phyloP scores from a whole-genome alignment of 106 monocot species.

The Vanilla planifolia region DNA sequence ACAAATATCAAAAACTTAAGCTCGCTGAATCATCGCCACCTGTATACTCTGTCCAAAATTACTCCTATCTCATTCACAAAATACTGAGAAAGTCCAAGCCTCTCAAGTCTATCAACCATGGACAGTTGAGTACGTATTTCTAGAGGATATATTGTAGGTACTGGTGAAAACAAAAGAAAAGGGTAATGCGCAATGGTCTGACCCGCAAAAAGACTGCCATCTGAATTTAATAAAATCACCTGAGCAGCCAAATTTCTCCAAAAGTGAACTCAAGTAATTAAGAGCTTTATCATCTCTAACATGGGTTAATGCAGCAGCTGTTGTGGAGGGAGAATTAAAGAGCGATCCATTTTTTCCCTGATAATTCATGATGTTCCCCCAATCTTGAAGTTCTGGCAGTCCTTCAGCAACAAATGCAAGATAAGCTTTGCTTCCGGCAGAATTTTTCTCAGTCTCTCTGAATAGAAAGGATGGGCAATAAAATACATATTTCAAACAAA shows the following conservation, averaged over 20 bases:
- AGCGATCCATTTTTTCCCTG: conserved; percentile 84
- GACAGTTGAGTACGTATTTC: conserved; percentile 41
- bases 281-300: conserved; percentile 42
- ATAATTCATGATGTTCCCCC: conserved; percentile 59
- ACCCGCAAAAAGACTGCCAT: not conserved
- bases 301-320: conserved; percentile 55
- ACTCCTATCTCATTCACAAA: conserved; percentile 51
- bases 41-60: conserved; percentile 65
- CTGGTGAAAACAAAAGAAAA: conserved; percentile 18
- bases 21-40: conserved; percentile 28
- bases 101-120: conserved; percentile 63
- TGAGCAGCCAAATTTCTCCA: conserved; percentile 55
- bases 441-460: conserved; percentile 31
- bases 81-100: conserved; percentile 51
- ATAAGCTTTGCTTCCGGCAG: conserved; percentile 45
- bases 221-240: conserved; percentile 29
- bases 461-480: conserved; percentile 3
- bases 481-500: not conserved
- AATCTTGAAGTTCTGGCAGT: conserved; percentile 35
- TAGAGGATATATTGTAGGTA: conserved; percentile 65
- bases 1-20: not conserved
- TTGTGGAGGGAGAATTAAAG: conserved; percentile 84
- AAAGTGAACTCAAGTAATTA: conserved; percentile 38
- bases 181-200: not conserved
- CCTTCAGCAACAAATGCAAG: conserved; percentile 86